Evolutionary conservation across 164 flowering plant species (phyloP), one percentile per base, ranked within the genome.

Genomic region (Nelumbo lutea): DNA sequence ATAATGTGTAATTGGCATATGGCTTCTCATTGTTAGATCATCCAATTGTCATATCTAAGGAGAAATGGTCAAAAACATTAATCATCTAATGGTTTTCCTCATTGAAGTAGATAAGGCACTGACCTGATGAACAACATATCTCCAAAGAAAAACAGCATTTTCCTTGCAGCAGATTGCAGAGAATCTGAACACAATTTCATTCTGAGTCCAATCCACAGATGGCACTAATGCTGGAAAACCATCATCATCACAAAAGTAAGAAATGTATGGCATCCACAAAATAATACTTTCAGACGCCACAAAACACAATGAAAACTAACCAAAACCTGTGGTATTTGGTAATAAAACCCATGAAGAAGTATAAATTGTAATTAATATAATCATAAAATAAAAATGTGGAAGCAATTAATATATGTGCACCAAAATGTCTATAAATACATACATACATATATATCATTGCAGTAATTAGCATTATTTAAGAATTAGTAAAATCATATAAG

Each of bases 111-210:
- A 71, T 15, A 5, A 69, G 59, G 55, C 66, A 58, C 67, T 68
- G 48, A 88, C 90, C 93, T 75, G 81, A 60, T 56, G 70, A 69
- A 1, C 27, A 52, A 42, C 53, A 66, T 14, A 38, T 78, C 81
- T 27, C 74, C 73, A 72, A 93, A 89, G 93, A 93, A 89, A 78
- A 89, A 86, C 11, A 80, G 70, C 64, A 91, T 91, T 76, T 93
- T 97, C 65, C 93, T 80, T 62, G 78, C 72, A 59, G 97, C 94
- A 60, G 98, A 88, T 71, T 81, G 73, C 66, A 70, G 75, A 68
- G 98, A 89, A 79, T 93, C 98, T 42, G 97, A 93, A 93, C 92
- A 71, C 98, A 93, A 65, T 93, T 90, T 68, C 78, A 84, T 75
- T 86, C 79, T 59, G 63, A 63, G 77, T 87, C 81, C 63, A 70